These are phyloP conservation scores for Syncephalastrum monosporum DNA, from an alignment of 371 early-diverging fungal species.

Conservation along the genomic window DNA sequence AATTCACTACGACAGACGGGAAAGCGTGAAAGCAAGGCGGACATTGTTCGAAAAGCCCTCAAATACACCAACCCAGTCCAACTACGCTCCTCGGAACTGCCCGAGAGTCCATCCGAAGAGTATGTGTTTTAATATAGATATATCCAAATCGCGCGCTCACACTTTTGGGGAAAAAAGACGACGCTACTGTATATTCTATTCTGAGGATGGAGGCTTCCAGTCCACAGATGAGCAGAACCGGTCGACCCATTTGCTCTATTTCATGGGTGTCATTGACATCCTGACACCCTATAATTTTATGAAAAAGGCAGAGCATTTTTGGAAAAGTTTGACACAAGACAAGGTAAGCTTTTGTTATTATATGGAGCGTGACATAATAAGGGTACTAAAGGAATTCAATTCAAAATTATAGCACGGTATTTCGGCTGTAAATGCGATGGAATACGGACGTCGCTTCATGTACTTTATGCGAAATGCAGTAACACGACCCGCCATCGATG, in stretches of 20 bases:
- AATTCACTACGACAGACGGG: slow-evolving; percentile 23
- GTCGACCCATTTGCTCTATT: slow-evolving; percentile 76
- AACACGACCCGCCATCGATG: no score
- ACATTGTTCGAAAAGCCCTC: slow-evolving; percentile 68
- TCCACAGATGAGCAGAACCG: slow-evolving; percentile 75
- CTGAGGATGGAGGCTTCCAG: slow-evolving; percentile 89
- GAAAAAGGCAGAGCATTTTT: slow-evolving; percentile 88
- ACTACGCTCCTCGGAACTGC: slow-evolving; percentile 52
- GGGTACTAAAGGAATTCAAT: no score
- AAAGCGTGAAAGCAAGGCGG: slow-evolving; percentile 59
- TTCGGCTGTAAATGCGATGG: slow-evolving; percentile 87
- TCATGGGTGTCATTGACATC: slow-evolving; percentile 95
- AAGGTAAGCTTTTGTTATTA: slow-evolving; percentile 37
- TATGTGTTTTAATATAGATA: slow-evolving; percentile 17
- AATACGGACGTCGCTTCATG: slow-evolving; percentile 84
- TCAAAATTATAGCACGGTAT: slow-evolving; percentile 55
- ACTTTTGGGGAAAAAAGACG: slow-evolving; percentile 35
- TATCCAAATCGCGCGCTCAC: background rate
- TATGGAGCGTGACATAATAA: background rate
- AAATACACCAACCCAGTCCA: slow-evolving; percentile 68
- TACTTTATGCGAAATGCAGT: slow-evolving; percentile 33
- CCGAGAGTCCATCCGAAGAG: slow-evolving; percentile 49
- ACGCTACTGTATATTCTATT: slow-evolving; percentile 76
- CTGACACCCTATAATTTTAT: slow-evolving; percentile 90
- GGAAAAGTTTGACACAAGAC: slow-evolving; percentile 82